A percentile compares a stretch with the other conserved stretches of the same genome.
phyloP scores from a whole-genome alignment of 2,329 filamentous ascomycete species.

The Hypoxylon sp. region DNA sequence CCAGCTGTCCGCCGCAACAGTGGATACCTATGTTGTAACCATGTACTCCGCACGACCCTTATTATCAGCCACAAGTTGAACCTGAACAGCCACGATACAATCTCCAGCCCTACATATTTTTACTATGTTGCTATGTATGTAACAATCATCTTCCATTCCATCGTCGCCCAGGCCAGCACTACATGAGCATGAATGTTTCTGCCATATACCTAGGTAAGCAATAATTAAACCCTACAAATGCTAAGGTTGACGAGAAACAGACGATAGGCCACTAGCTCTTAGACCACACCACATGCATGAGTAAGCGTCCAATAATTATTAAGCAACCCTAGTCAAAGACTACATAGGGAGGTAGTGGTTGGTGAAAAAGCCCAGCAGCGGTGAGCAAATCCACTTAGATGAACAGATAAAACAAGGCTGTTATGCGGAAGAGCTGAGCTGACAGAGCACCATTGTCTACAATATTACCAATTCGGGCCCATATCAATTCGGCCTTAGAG shows the following conservation, averaged over 20 bases:
- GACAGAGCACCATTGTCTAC: conserved; percentile 7
- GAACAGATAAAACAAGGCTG: background rate
- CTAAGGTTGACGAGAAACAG: background rate
- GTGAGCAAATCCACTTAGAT: background rate
- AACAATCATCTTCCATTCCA: background rate
- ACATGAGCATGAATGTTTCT: too few species aligned
- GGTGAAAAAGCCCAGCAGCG: background rate
- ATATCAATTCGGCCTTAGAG: background rate
- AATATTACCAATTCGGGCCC: background rate
- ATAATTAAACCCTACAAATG: too few species aligned
- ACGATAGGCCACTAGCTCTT: background rate
- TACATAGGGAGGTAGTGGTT: background rate
- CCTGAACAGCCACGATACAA: conserved; percentile 8
- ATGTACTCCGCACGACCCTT: background rate
- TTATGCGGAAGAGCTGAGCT: conserved; percentile 2
- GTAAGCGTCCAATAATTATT: conserved; percentile 1
- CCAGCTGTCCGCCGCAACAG: conserved; percentile 2
- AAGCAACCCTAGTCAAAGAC: background rate
- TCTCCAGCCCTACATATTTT: too few species aligned
- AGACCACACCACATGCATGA: background rate
- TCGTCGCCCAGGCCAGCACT: background rate
- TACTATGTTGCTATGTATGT: background rate
- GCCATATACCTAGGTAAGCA: too few species aligned
- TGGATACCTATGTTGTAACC: background rate
- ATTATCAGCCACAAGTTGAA: background rate